Conservation (phyloP, 805 yeast genomes). For the Kazachstania bromeliacearum region DNA sequence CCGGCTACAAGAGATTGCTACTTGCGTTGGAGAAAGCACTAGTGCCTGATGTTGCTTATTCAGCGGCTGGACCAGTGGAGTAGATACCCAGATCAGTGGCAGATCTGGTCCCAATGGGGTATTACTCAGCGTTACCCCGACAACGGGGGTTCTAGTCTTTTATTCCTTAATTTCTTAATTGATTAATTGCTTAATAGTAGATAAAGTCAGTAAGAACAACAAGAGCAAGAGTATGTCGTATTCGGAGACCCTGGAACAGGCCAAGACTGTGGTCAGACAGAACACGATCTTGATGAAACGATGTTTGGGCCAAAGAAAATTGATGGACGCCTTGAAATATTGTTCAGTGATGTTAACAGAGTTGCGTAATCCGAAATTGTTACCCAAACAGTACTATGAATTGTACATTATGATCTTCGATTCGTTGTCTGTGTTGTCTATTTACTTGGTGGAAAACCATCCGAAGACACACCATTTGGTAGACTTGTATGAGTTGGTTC, state of each 20-base stretch:
- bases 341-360: constrained; percentile 77
- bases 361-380: constrained; percentile 58
- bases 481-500: constrained; percentile 88
- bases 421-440: constrained; percentile 59
- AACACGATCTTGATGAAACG: constrained; percentile 71
- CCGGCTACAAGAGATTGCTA: no score
- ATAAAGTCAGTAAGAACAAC: not conserved
- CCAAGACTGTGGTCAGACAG: constrained; percentile 41
- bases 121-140: no score
- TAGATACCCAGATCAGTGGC: no score
- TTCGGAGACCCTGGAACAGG: constrained; percentile 22
- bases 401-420: constrained; percentile 78
- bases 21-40: no score
- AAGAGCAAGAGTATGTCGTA: constrained; percentile 14
- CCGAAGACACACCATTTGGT: constrained; percentile 62
- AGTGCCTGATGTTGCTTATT: no score
- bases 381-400: constrained; percentile 91
- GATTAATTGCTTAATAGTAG: not conserved
- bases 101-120: no score
- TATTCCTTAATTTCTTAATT: not conserved
- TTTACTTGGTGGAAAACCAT: constrained; percentile 57
- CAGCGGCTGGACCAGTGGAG: no score
- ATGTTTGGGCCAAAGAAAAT: constrained; percentile 54
- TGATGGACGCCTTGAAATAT: constrained; percentile 83
- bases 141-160: no score